Base-by-base conservation (phyloP, 345 rosid genomes). In the Syzygium grande region DNA sequence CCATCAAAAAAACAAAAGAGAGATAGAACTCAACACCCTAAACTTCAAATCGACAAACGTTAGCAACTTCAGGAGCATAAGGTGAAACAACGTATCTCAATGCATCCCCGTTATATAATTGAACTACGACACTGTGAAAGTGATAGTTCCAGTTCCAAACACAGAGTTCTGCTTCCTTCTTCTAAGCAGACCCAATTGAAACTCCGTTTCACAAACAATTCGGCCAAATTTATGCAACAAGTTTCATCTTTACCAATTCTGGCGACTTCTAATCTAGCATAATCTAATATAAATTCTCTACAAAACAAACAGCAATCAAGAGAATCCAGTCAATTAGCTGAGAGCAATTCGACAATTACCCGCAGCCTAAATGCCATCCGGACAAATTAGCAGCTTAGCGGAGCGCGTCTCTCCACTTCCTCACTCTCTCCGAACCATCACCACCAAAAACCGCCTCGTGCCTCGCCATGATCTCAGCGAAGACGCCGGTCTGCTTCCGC, bases 341-440 rank as follows among this genome's bases (percentile, higher is more conserved):
- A 63, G 77, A 29, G 77, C 29, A 4, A 58, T 25, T 58, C 2
- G n/a, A 46, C 84, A 80, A 23, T 89, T 89, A 89, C 90, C 86
- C 58, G 25, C 51, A 30, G 34, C 59, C 49, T 34, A 90, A 16
- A 78, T 83, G 79, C 89, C 89, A 86, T n/a, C 91, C 91, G 13
- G 87, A 68, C 15, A 88, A 30, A 78, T 86, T 86, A n/a, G 86
- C 86, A 1, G 88, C 87, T 14, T 85, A 53, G 6, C 10, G n/a
- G 27, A 90, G 88, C 19, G 88, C 90, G 43, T 3, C 15, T 86
- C 89, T 87, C 92, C 92, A 88, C 11, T 52, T 65, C 13, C 84
- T 61, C 29, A 88, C 88, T 52, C 54, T 88, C 43, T 53, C 90
- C 54, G 61, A 9, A 55, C 49, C 83, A 16, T 51, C 86, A 49